phyloP scores from a whole-genome alignment of 2,329 filamentous ascomycete species.

The Myriangium duriaei region DNA sequence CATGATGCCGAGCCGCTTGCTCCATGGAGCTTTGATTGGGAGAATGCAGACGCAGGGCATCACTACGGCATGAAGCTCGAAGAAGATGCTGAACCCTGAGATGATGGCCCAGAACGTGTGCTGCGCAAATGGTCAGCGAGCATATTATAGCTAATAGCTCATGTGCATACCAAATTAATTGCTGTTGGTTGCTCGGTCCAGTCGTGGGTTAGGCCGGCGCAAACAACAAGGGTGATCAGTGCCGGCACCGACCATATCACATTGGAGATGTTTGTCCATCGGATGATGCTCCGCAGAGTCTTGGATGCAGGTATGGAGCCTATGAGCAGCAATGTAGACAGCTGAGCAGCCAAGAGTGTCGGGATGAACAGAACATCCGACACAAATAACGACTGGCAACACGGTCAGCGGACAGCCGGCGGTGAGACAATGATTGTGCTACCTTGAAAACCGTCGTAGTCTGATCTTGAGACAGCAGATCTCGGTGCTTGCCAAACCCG shows the following conservation, averaged over 20 bases:
- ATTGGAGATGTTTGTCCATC: background rate
- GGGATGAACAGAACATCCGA: background rate
- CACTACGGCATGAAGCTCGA: background rate
- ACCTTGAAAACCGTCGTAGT: background rate
- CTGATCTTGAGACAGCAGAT: background rate
- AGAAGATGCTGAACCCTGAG: background rate
- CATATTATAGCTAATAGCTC: too few species aligned
- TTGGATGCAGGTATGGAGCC: background rate
- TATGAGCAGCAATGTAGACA: background rate
- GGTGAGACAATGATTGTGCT: background rate
- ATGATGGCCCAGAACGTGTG: background rate
- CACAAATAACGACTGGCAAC: background rate
- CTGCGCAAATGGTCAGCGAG: too few species aligned
- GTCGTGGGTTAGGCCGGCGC: background rate
- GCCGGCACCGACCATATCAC: background rate
- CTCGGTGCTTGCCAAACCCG: background rate
- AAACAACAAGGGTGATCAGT: background rate
- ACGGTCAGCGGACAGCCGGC: background rate
- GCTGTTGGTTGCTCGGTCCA: background rate
- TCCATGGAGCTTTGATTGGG: background rate
- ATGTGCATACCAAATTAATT: background rate
- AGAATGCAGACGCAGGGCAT: background rate
- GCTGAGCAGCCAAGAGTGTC: background rate
- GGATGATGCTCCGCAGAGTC: background rate
- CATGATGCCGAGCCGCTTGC: background rate